phyloP scores from a whole-genome alignment of 73 alveolate species.

The Paramecium sonneborni region DNA sequence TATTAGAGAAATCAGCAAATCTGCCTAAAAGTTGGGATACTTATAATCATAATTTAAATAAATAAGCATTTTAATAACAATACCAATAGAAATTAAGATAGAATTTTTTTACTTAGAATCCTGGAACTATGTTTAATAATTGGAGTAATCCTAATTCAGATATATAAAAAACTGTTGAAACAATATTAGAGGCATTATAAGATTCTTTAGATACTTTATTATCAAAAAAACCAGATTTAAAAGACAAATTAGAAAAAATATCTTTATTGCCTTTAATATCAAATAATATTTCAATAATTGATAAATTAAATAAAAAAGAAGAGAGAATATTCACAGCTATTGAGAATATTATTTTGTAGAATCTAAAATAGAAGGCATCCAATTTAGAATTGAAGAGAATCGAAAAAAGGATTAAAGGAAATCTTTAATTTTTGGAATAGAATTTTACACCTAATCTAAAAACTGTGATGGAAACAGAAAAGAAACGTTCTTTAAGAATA shows the following conservation, averaged over 20 bases:
- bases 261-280: background rate
- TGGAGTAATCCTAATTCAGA: background rate
- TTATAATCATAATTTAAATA: background rate
- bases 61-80: background rate
- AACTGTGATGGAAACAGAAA: background rate
- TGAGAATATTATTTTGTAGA: background rate
- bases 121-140: background rate
- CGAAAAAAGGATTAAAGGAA: background rate
- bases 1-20: background rate
- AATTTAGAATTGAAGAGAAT: background rate
- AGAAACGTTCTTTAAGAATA: background rate
- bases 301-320: background rate
- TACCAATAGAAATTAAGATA: conserved; percentile 16
- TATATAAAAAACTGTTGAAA: background rate
- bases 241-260: background rate
- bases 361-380: background rate
- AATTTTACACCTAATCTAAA: background rate
- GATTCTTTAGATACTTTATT: background rate
- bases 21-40: background rate
- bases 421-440: background rate
- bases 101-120: background rate
- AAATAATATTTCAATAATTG: background rate
- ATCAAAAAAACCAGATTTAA: background rate
- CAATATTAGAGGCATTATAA: background rate
- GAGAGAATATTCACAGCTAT: background rate